Percentiles rank a stretch among this genome's conserved stretches.
Conservation (phyloP, 176 grass and related monocot genomes). For the Zizania latifolia region DNA sequence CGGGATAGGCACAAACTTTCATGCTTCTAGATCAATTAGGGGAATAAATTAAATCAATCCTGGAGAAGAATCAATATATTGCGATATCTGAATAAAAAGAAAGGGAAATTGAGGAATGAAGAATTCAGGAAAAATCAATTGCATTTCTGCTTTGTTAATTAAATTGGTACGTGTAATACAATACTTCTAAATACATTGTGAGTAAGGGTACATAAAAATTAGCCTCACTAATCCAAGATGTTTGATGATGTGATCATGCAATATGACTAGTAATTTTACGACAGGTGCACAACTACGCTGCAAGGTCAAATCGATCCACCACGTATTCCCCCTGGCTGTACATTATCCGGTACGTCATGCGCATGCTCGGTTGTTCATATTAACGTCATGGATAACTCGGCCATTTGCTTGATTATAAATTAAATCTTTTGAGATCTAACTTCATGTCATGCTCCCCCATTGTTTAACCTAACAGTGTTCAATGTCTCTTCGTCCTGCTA, state of each 20-base stretch:
- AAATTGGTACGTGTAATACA: too few species aligned
- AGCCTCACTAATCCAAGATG: background rate
- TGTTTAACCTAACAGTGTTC: background rate
- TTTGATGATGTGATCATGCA: background rate
- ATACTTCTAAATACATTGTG: too few species aligned
- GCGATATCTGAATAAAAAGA: too few species aligned
- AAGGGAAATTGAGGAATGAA: too few species aligned
- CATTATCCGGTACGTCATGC: background rate
- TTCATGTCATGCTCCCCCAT: conserved; percentile 15
- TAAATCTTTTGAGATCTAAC: conserved; percentile 30
- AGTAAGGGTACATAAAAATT: background rate
- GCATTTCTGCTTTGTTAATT: too few species aligned
- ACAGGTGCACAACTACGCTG: background rate
- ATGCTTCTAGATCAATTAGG: background rate
- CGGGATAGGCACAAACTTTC: background rate
- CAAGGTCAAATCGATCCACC: background rate
- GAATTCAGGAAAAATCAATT: too few species aligned
- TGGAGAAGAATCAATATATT: too few species aligned
- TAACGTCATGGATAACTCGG: conserved; percentile 24
- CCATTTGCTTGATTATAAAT: background rate
- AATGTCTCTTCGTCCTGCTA: background rate
- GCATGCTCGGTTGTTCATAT: background rate
- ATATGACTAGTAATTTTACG: background rate
- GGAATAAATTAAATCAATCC: too few species aligned
- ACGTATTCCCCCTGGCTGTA: background rate